Evolutionary conservation across 768 basidiomycete genomes (phyloP).

Genomic region (Leccinum olivaceopallidum): DNA sequence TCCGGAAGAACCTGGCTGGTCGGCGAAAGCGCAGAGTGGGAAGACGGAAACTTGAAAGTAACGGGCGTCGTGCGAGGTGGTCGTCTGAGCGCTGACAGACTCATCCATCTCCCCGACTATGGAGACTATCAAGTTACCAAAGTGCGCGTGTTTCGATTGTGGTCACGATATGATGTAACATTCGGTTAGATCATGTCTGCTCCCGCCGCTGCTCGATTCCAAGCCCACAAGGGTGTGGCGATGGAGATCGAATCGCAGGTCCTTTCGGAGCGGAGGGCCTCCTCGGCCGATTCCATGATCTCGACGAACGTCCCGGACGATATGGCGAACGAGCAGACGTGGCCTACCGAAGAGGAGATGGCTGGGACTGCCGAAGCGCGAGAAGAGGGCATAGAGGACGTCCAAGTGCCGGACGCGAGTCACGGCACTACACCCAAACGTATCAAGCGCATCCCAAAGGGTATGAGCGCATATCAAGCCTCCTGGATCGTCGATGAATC

Average conservation of each 20-base stretch:
- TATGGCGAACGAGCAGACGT: slow-evolving; percentile 94
- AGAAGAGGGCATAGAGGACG: slow-evolving; percentile 20
- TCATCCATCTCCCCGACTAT: slow-evolving; percentile 83
- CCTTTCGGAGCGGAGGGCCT: slow-evolving; percentile 62
- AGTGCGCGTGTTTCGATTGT: slow-evolving; percentile 41
- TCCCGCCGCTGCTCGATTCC: slow-evolving; percentile 41
- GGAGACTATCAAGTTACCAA: slow-evolving; percentile 88
- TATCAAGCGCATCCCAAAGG: slow-evolving; percentile 87
- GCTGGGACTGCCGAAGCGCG: slow-evolving; percentile 34
- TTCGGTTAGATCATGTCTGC: slow-evolving; percentile 67
- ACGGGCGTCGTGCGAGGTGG: slow-evolving; percentile 86
- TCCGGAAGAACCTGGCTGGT: slow-evolving; percentile 73
- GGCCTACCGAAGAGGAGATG: slow-evolving; percentile 99
- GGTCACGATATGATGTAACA: not conserved
- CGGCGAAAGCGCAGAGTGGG: slow-evolving; percentile 63
- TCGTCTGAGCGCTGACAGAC: slow-evolving; percentile 71
- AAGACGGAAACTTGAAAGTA: slow-evolving; percentile 67
- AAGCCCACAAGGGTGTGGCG: slow-evolving; percentile 35
- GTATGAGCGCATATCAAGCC: slow-evolving; percentile 96
- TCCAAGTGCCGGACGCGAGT: slow-evolving; percentile 58
- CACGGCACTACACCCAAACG: slow-evolving; percentile 75
- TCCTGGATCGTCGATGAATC: slow-evolving; percentile 92
- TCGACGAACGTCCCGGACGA: slow-evolving; percentile 89
- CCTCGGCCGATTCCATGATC: slow-evolving; percentile 79
- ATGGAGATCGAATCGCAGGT: slow-evolving; percentile 70